phyloP scores from a whole-genome alignment of 2,329 filamentous ascomycete genomes.

The Ophiobolus disseminans region DNA sequence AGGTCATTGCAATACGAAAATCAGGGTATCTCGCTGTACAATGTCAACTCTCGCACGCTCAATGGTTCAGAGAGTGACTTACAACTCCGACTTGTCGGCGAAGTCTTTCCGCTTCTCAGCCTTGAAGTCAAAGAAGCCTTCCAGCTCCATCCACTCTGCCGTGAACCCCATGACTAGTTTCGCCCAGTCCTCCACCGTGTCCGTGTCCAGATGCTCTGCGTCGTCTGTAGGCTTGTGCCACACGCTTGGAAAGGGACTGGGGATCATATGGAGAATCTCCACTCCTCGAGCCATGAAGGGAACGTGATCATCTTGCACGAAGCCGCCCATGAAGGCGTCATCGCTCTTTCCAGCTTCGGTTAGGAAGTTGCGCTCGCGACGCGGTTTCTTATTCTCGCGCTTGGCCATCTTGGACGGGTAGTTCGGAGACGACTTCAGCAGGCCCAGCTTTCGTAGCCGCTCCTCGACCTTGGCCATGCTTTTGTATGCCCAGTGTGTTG shows the following conservation, averaged over 20 bases:
- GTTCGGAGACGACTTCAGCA: slow-evolving; percentile 70
- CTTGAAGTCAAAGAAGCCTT: slow-evolving; percentile 42
- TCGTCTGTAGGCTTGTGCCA: slow-evolving; percentile 92
- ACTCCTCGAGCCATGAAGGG: slow-evolving; percentile 91
- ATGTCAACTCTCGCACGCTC: slow-evolving; percentile 26
- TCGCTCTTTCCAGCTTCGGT: slow-evolving; percentile 60
- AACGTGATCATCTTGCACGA: slow-evolving; percentile 87
- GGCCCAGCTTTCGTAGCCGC: slow-evolving; percentile 71
- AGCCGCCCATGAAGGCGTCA: slow-evolving; percentile 59
- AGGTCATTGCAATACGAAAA: slow-evolving; percentile 10
- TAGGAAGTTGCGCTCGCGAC: slow-evolving; percentile 64
- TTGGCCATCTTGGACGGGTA: slow-evolving; percentile 52
- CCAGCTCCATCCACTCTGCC: slow-evolving; percentile 86
- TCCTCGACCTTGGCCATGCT: slow-evolving; percentile 76
- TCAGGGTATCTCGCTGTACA: slow-evolving; percentile 42
- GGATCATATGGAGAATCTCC: slow-evolving; percentile 90
- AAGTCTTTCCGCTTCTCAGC: slow-evolving; percentile 20
- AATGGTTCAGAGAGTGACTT: slow-evolving; percentile 33
- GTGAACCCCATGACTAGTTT: slow-evolving; percentile 83
- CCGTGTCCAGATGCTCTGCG: slow-evolving; percentile 81
- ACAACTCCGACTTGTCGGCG: slow-evolving; percentile 45
- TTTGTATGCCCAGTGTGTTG: slow-evolving; percentile 93
- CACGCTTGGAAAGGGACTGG: slow-evolving; percentile 77
- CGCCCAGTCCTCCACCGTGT: slow-evolving; percentile 87
- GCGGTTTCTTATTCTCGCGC: slow-evolving; percentile 37